Evolutionary conservation across 140 eudicot genomes (phyloP).

Genomic region (Cichorium intybus): DNA sequence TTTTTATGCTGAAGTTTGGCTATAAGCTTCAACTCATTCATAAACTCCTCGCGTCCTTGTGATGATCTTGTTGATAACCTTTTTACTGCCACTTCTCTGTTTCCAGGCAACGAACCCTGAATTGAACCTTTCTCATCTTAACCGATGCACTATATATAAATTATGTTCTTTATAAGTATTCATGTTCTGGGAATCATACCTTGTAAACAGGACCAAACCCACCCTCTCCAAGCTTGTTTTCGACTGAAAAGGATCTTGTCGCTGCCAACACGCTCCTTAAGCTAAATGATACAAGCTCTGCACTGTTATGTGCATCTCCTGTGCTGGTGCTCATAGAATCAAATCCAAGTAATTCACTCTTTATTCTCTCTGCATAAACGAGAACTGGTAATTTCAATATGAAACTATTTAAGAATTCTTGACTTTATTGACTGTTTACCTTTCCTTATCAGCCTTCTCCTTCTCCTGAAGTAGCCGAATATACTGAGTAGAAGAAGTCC

Average conservation of each 20-base stretch:
- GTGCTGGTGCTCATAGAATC: slow-evolving; percentile 23
- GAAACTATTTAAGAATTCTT: background rate
- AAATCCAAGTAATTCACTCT: slow-evolving; percentile 19
- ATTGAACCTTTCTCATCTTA: slow-evolving; percentile 1
- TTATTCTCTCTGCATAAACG: slow-evolving; percentile 23
- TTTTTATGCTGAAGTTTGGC: slow-evolving; percentile 44
- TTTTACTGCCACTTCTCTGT: slow-evolving; percentile 35
- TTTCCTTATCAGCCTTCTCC: slow-evolving; percentile 22
- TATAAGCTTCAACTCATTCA: slow-evolving; percentile 39
- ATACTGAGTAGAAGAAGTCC: slow-evolving; percentile 26
- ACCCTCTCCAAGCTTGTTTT: slow-evolving; percentile 43
- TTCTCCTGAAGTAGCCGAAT: slow-evolving; percentile 28
- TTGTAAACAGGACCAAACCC: slow-evolving; percentile 53
- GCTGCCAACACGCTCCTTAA: slow-evolving; percentile 36
- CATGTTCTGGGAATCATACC: slow-evolving; percentile 13
- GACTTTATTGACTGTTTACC: slow-evolving; percentile 18
- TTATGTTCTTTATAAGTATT: background rate
- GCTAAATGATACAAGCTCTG: slow-evolving; percentile 37
- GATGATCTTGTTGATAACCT: slow-evolving; percentile 38
- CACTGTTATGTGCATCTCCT: slow-evolving; percentile 18
- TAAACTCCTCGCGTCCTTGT: slow-evolving; percentile 41
- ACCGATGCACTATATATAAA: slow-evolving; percentile 1
- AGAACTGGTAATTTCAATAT: slow-evolving; percentile 20
- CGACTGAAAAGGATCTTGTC: slow-evolving; percentile 28
- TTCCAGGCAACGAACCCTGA: slow-evolving; percentile 38